A percentile compares a stretch with the other conserved stretches of the same genome.
Conservation (phyloP, 2,329 filamentous ascomycete genomes). For the Hansfordia pulvinata region DNA sequence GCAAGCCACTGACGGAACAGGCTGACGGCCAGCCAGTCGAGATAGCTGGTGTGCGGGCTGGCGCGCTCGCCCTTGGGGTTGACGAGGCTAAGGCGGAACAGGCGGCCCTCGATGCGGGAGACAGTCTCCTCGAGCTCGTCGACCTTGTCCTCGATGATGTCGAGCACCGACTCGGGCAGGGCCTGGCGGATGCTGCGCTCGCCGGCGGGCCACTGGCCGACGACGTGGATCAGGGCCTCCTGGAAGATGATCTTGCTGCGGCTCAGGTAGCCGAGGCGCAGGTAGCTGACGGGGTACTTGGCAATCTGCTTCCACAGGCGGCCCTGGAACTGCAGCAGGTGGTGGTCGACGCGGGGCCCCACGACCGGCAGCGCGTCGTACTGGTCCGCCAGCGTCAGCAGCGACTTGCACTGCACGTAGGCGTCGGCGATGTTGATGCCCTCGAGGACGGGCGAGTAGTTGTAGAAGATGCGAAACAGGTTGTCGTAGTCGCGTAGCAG, state of each 20-base stretch:
- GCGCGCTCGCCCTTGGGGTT: constrained; percentile 74
- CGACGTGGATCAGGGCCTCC: constrained; percentile 84
- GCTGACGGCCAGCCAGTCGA: constrained; percentile 81
- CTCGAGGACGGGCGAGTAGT: constrained; percentile 72
- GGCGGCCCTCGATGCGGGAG: constrained; percentile 61
- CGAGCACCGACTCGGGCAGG: constrained; percentile 63
- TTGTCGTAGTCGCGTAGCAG: constrained; percentile 89
- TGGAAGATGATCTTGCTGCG: constrained; percentile 73
- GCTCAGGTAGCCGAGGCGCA: constrained; percentile 78
- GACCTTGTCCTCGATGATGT: constrained; percentile 89
- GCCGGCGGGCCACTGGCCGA: constrained; percentile 82
- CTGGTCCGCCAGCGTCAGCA: constrained; percentile 81
- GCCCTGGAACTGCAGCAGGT: constrained; percentile 81
- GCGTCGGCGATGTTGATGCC: constrained; percentile 80
- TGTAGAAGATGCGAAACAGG: constrained; percentile 91
- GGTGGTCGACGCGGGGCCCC: constrained; percentile 82
- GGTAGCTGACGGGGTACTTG: constrained; percentile 86
- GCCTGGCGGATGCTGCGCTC: constrained; percentile 62
- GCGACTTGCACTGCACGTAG: constrained; percentile 85
- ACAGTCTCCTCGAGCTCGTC: constrained; percentile 81
- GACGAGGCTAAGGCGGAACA: constrained; percentile 70
- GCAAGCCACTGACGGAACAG: constrained; percentile 89
- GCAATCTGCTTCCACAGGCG: constrained; percentile 92
- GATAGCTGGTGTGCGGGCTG: constrained; percentile 62
- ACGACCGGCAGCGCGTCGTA: constrained; percentile 85